These are phyloP conservation scores for Mycena galericulata DNA, from an alignment of 768 basidiomycete species.

Conservation along the genomic window DNA sequence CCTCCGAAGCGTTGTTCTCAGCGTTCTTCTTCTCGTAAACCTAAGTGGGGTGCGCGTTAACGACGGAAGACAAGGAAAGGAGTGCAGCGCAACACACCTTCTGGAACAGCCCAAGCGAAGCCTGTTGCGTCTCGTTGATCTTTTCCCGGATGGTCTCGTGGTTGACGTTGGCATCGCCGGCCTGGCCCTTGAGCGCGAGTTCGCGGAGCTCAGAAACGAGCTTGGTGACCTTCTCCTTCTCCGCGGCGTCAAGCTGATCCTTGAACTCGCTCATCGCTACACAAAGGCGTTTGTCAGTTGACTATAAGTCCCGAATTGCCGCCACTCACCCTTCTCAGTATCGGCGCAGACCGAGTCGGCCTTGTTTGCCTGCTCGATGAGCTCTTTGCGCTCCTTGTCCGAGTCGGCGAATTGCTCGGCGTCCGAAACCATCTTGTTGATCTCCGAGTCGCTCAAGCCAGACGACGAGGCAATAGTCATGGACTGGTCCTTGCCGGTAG, in stretches of 20 bases:
- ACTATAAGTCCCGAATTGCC: not conserved
- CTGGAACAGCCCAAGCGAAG: constrained; percentile 96
- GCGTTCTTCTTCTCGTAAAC: constrained; percentile 93
- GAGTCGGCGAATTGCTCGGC: constrained; percentile 94
- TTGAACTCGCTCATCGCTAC: constrained; percentile 97
- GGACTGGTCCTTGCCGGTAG: constrained; percentile 89
- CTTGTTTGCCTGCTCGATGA: constrained; percentile 98
- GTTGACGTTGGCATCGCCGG: constrained; percentile 82
- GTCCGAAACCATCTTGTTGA: constrained; percentile 96
- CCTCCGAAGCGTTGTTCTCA: constrained; percentile 66
- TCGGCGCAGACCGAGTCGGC: constrained; percentile 94
- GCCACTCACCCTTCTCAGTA: constrained; percentile 88
- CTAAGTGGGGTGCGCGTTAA: constrained; percentile 37
- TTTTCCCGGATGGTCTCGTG: constrained; percentile 92
- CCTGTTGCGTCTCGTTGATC: constrained; percentile 94
- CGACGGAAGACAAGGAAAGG: not conserved
- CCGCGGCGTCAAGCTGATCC: constrained; percentile 91
- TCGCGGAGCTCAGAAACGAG: constrained; percentile 91
- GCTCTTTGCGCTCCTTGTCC: constrained; percentile 86
- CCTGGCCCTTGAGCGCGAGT: constrained; percentile 89
- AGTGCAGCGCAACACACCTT: constrained; percentile 69
- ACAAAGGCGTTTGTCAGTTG: constrained; percentile 20
- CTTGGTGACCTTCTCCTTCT: constrained; percentile 94
- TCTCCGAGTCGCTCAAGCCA: constrained; percentile 95
- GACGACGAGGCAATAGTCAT: constrained; percentile 99